Base-by-base conservation (phyloP, 352 stramenopile species). In the Phytophthora agathidicida region DNA sequence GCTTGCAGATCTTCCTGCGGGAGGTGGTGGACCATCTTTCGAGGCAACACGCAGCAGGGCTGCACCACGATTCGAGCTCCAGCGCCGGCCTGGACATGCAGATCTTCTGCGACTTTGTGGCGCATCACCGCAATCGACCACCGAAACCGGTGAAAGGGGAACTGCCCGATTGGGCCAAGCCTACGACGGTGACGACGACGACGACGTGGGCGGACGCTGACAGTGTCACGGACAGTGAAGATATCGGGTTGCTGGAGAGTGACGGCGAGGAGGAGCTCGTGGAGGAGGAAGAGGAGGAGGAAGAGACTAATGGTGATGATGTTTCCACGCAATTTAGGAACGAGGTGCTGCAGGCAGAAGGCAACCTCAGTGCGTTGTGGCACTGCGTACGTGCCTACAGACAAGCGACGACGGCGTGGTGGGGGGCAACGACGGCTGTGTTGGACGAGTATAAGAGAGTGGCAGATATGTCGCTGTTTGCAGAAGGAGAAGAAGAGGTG, bases 51-150 rank as follows among this genome's bases (percentile, higher is more conserved):
- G 69, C 79, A 7, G 65, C 77, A 7, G 81, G 84, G 1, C 27
- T 83, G 33, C 84, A 92, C 16, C 82, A 92, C 44, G 82, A 91
- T 56, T 65, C 74, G 3, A 58, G 51, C 42, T 89, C 78, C 1
- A 71, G 58, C 31, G 80, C 80, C 1, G 82, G 82, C 0, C 58
- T 86, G n/a, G 84, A 94, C 58, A 92, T 94, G 76, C 84, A 94
- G 69, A 77, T 89, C 51, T 90, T 91, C 56, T 84, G 75, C 49
- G 84, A 92, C 56, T 94, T 94, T 74, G 62, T 91, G 20, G 61
- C 66, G 5, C 59, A 79, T 32, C 78, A 91, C 19, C 75, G 79
- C 14, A 94, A 94, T 37, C 77, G 76, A 11, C 84, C 84, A 26
- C 82, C 79, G 2, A 59, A 56, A 31, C 68, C 84, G 0, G 72